Evolutionary conservation across 2,329 filamentous ascomycete species (phyloP), one percentile per base, ranked within the genome.

Genomic region (Scedosporium dehoogii): DNA sequence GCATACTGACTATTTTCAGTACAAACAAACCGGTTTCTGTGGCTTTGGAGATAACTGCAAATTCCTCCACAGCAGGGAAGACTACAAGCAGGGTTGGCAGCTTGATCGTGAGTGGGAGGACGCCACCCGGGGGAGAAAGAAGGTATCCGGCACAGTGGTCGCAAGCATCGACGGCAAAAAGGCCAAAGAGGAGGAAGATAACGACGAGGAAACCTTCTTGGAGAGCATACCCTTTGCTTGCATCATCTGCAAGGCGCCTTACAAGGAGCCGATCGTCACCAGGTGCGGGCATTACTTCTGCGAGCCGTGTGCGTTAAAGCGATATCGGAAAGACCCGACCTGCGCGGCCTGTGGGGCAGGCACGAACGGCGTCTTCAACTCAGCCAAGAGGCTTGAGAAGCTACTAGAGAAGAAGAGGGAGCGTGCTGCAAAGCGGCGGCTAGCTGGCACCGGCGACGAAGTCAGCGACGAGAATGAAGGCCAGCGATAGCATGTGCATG

Each of bases 281-380:
- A 89, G 91, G 67, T 99, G 94, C 68, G 90, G 91, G 0, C 94
- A 99, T 73, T 97, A 97, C 73, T 97, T 97, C 71, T 99, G 94
- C 72, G 90, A 97, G 73, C 80, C 83, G 1, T 99, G 94, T 73
- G 94, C 94, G 25, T 78, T 97, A 68, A 86, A 90, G 71, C 78
- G 92, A 66, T 97, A 97, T 72, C 82, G 89, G 65, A 94, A 91
- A 71, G 91, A 92, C 69, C 92, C 92, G 4, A 85, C 85, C 2
- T 97, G 94, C 73, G 91, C 90, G 2, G 89, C 89, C 4, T 97
- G 94, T 72, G 90, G 91, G 1, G 80, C 87, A 0, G 90, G 91
- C 4, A 97, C 92, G 0, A 87, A 88, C 38, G 94, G 94, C 1
- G 90, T 96, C 0, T 97, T 97, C 70, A 96, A 96, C 72, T 83